phyloP scores from a whole-genome alignment of 1,139 yeast genomes.

The Pichia kudriavzevii region DNA sequence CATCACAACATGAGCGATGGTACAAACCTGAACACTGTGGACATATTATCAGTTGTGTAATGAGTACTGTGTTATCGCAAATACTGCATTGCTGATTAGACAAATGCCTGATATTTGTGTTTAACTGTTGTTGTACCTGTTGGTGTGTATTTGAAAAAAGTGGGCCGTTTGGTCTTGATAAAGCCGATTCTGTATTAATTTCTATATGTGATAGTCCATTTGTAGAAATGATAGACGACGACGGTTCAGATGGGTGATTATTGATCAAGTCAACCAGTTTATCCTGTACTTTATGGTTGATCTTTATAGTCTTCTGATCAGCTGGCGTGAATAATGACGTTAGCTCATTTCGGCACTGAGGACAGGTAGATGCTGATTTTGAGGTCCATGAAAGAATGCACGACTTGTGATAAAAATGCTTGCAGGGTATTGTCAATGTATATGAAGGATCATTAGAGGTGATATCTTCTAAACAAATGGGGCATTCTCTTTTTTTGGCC shows the following conservation, averaged over 20 bases:
- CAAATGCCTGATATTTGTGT: constrained; percentile 1
- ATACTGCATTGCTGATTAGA: constrained; percentile 14
- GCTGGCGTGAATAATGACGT: constrained; percentile 1
- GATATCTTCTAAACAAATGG: constrained; percentile 14
- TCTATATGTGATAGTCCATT: too few species aligned
- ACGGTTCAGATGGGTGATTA: too few species aligned
- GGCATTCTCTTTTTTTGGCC: constrained; percentile 8
- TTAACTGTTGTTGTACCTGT: too few species aligned
- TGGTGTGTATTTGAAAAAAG: too few species aligned
- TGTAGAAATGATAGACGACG: too few species aligned
- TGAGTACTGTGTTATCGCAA: constrained; percentile 14
- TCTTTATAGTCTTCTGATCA: not conserved
- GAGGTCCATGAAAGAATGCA: constrained; percentile 14
- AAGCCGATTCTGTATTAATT: too few species aligned
- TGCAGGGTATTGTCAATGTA: constrained; percentile 13
- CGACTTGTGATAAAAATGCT: constrained; percentile 13
- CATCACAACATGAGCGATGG: constrained; percentile 18
- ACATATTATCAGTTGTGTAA: constrained; percentile 13
- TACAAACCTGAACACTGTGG: constrained; percentile 17
- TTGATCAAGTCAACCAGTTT: constrained; percentile 7
- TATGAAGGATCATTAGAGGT: constrained; percentile 2
- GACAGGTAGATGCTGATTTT: constrained; percentile 15
- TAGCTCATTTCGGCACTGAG: constrained; percentile 13
- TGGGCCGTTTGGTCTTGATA: too few species aligned
- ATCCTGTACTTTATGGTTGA: constrained; percentile 6